Evolutionary conservation across 1,284 basidiomycete species (phyloP).

Genomic region (Sanguinoderma infundibulare): DNA sequence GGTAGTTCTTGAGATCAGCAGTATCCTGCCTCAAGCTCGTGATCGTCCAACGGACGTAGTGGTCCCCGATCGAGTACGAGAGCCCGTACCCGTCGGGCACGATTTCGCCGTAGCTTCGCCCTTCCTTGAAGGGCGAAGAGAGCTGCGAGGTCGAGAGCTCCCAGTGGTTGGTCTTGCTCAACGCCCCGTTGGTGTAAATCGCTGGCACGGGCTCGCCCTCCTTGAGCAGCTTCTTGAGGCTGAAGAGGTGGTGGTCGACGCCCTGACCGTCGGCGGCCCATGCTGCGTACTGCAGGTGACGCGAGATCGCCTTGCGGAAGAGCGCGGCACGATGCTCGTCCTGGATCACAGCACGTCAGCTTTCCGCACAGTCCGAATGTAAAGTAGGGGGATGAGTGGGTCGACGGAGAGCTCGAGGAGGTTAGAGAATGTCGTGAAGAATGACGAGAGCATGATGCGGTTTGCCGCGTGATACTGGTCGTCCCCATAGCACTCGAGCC

Average conservation of each 20-base stretch:
- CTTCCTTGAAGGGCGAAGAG: slow-evolving; percentile 83
- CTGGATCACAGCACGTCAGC: slow-evolving; percentile 31
- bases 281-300: slow-evolving; percentile 87
- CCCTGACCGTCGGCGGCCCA: slow-evolving; percentile 96
- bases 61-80: slow-evolving; percentile 89
- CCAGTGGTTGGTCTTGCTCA: slow-evolving; percentile 82
- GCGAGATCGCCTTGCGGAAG: slow-evolving; percentile 79
- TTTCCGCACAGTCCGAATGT: too few relatives aligned
- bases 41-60: slow-evolving; percentile 92
- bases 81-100: slow-evolving; percentile 94
- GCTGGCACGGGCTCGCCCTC: slow-evolving; percentile 79
- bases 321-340: slow-evolving; percentile 69
- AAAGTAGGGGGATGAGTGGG: neutral
- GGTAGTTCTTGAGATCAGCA: slow-evolving; percentile 68
- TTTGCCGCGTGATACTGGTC: slow-evolving; percentile 78
- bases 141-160: slow-evolving; percentile 92
- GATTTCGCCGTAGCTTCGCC: slow-evolving; percentile 98
- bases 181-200: slow-evolving; percentile 83
- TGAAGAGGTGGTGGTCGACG: slow-evolving; percentile 96
- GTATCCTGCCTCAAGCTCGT: slow-evolving; percentile 78
- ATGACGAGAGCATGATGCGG: slow-evolving; percentile 84
- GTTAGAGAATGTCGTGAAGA: slow-evolving; percentile 91
- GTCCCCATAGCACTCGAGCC: slow-evolving; percentile 71
- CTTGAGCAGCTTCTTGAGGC: slow-evolving; percentile 83
- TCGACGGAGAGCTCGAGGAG: slow-evolving; percentile 39